phyloP scores from a whole-genome alignment of 1,139 yeast genomes.

The Blastobotrys proliferans region DNA sequence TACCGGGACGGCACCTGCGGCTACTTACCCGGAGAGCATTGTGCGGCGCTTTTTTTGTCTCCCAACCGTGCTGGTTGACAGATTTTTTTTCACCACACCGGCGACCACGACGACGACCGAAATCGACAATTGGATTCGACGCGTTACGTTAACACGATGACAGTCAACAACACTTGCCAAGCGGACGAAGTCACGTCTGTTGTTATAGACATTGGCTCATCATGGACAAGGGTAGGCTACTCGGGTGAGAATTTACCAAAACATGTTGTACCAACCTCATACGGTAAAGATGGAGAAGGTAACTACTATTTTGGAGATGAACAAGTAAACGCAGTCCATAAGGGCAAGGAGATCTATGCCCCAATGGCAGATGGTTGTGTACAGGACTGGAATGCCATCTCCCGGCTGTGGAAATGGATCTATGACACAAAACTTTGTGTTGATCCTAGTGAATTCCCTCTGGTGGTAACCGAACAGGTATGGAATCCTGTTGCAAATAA shows the following conservation, averaged over 20 bases:
- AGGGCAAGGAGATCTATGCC: conserved; percentile 36
- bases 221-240: conserved; percentile 78
- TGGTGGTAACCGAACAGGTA: conserved; percentile 75
- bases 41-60: background rate
- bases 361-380: conserved; percentile 42
- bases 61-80: background rate
- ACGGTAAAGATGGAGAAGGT: conserved; percentile 30
- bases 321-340: conserved; percentile 31
- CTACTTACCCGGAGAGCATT: background rate
- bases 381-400: conserved; percentile 45
- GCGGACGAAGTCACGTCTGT: conserved; percentile 62
- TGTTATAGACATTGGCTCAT: conserved; percentile 91
- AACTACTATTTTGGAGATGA: conserved; percentile 34
- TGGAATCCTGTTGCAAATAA: conserved; percentile 78
- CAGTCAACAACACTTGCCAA: conserved; percentile 6
- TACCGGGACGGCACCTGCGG: background rate
- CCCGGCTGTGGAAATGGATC: conserved; percentile 37
- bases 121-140: too few species aligned
- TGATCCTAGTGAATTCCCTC: conserved; percentile 65
- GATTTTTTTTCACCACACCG: too few species aligned
- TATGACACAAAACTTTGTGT: conserved; percentile 44
- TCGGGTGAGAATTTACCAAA: conserved; percentile 93
- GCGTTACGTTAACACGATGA: conserved; percentile 2
- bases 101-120: too few species aligned
- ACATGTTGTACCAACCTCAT: conserved; percentile 62